Conservation (phyloP, 306 rosid species). For the Benincasa hispida region DNA sequence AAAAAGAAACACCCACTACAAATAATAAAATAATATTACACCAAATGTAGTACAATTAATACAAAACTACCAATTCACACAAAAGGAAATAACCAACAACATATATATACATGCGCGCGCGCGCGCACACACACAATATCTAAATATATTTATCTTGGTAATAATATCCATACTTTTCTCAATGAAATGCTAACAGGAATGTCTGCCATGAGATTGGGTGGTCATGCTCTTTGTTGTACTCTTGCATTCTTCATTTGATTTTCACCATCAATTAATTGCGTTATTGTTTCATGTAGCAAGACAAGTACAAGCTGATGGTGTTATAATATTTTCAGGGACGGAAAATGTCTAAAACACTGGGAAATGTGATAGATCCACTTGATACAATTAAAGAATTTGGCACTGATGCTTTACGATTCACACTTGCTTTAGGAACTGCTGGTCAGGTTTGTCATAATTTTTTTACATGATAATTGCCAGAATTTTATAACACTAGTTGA, state of each 20-base stretch:
- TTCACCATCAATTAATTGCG: not conserved
- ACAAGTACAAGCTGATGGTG: not conserved
- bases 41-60: not conserved
- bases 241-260: not conserved
- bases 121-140: not conserved
- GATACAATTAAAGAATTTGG: slow-evolving; percentile 86
- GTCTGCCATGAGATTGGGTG: not conserved
- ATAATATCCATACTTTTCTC: not conserved
- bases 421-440: slow-evolving; percentile 92
- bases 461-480: not conserved
- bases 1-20: not conserved
- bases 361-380: slow-evolving; percentile 85
- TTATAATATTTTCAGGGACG: slow-evolving; percentile 50
- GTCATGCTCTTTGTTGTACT: not conserved
- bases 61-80: not conserved
- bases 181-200: not conserved
- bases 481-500: not conserved
- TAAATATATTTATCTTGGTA: not conserved
- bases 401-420: slow-evolving; percentile 89
- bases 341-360: slow-evolving; percentile 90
- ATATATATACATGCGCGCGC: not conserved
- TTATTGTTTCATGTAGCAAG: not conserved
- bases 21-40: not conserved
- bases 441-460: slow-evolving; percentile 63
- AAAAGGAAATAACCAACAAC: not conserved